Conservation (phyloP, 1,284 basidiomycete species). For the Tilletia walkeri region DNA sequence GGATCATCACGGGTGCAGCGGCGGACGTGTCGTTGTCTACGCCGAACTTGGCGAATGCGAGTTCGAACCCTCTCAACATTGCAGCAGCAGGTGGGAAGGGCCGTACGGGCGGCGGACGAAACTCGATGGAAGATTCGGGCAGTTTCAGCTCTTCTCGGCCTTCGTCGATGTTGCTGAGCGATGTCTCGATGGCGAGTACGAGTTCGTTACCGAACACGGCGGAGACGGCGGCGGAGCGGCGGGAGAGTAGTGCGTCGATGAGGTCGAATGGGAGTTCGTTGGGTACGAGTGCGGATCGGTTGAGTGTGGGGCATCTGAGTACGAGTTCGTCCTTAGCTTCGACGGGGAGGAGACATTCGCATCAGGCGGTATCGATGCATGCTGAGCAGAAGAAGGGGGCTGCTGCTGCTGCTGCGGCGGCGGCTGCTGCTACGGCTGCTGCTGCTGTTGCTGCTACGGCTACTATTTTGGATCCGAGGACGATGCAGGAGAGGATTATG, state of each 20-base stretch:
- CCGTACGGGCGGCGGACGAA: neutral
- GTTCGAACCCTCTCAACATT: constrained; percentile 5
- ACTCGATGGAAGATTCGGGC: neutral
- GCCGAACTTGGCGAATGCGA: neutral
- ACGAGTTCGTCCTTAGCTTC: constrained; percentile 16
- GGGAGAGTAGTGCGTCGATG: neutral
- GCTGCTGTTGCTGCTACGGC: constrained; percentile 15
- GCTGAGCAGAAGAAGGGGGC: neutral
- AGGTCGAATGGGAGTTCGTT: constrained; percentile 1
- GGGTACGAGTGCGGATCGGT: neutral
- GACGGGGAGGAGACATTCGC: constrained; percentile 12
- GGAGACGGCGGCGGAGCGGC: neutral
- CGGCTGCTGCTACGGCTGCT: neutral
- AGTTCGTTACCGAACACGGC: constrained; percentile 1
- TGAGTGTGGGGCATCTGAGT: constrained; percentile 13
- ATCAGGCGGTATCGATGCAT: constrained; percentile 18
- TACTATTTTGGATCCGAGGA: constrained; percentile 29
- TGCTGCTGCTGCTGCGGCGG: neutral
- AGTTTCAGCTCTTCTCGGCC: neutral
- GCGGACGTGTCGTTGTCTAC: neutral
- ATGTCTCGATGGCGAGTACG: constrained; percentile 5
- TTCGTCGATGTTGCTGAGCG: neutral
- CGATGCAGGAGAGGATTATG: constrained; percentile 41
- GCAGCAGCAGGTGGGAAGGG: neutral
- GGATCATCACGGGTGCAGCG: neutral